Percentiles rank a stretch among this genome's conserved stretches.
These are phyloP conservation scores for Extremus antarcticus DNA, from an alignment of 495 filamentous ascomycete genomes.

Conservation along the genomic window DNA sequence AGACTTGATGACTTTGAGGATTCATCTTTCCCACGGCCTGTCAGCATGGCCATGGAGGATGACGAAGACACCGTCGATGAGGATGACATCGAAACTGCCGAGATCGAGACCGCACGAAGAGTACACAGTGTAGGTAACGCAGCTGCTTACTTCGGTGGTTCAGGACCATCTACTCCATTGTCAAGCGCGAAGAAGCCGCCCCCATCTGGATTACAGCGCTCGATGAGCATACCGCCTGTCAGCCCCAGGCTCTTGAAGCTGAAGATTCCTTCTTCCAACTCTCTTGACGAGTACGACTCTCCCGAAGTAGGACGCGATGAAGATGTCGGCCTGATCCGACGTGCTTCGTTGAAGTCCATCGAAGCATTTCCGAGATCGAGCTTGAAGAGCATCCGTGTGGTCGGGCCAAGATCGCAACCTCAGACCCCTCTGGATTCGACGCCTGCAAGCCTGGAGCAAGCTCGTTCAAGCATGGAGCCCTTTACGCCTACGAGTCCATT, in stretches of 20 bases:
- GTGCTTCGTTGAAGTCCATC: conserved; percentile 24
- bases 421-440: neutral
- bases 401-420: neutral
- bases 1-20: neutral
- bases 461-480: neutral
- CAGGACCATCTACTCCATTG: neutral
- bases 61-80: neutral
- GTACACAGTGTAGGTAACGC: neutral
- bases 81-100: neutral
- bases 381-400: conserved; percentile 10
- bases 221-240: neutral
- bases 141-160: neutral
- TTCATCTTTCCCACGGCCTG: neutral
- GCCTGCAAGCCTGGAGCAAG: neutral
- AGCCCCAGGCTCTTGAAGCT: conserved; percentile 6
- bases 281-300: neutral
- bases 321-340: conserved; percentile 3
- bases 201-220: neutral
- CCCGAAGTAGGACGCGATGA: neutral
- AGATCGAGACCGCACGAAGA: neutral
- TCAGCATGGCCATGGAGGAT: neutral
- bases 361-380: conserved; percentile 17
- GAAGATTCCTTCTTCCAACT: neutral
- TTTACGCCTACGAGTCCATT: neutral
- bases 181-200: neutral